phyloP scores from a whole-genome alignment of 768 basidiomycete species.

The Hericium rajendrae region DNA sequence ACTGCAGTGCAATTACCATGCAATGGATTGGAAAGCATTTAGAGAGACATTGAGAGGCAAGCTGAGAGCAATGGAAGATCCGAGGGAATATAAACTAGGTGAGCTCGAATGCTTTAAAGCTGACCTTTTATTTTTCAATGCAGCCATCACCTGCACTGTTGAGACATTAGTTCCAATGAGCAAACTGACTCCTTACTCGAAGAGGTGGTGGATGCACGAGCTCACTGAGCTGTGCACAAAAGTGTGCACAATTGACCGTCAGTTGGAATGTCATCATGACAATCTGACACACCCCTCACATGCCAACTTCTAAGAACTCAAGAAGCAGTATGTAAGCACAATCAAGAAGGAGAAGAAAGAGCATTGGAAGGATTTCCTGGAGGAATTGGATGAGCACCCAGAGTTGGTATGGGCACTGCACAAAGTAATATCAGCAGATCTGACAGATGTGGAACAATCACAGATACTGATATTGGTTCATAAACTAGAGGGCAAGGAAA shows the following conservation, averaged over 20 bases:
- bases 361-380: constrained; percentile 19
- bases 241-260: neutral
- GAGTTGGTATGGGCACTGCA: constrained; percentile 13
- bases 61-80: neutral
- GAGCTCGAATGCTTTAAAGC: neutral
- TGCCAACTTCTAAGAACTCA: neutral
- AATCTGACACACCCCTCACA: neutral
- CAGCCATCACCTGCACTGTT: neutral
- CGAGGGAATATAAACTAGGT: neutral
- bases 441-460: constrained; percentile 7
- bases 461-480: constrained; percentile 11
- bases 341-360: constrained; percentile 12
- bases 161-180: neutral
- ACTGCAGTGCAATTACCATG: neutral
- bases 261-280: neutral
- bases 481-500: neutral
- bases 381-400: constrained; percentile 2
- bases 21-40: neutral
- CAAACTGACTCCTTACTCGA: neutral
- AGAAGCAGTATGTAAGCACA: constrained; percentile 8
- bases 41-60: neutral
- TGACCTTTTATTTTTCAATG: neutral
- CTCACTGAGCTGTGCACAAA: neutral
- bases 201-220: neutral
- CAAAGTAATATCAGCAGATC: constrained; percentile 1